phyloP scores from a whole-genome alignment of 257 asterid species.

The Voacanga thouarsii region DNA sequence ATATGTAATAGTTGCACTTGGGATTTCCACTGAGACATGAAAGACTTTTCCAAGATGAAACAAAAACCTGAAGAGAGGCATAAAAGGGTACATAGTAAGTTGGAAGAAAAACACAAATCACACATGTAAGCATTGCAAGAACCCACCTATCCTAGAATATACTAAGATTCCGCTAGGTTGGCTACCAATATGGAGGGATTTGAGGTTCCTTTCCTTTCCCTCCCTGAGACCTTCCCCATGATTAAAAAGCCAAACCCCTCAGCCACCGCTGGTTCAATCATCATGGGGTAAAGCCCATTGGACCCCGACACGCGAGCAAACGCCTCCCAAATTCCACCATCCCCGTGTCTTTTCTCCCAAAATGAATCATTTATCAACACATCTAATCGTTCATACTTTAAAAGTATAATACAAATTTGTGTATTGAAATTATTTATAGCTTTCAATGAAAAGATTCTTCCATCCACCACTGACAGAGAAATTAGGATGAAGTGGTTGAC shows the following conservation, averaged over 20 bases:
- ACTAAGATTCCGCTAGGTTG: slow-evolving; percentile 22
- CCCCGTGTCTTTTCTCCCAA: background rate
- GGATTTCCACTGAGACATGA: slow-evolving; percentile 8
- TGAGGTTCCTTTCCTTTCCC: background rate
- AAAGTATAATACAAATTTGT: no score
- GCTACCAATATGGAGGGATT: slow-evolving; percentile 14
- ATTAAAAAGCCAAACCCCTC: background rate
- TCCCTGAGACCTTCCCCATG: background rate
- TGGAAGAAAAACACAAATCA: background rate
- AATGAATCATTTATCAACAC: background rate
- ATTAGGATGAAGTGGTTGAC: no score
- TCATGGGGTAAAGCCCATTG: slow-evolving; percentile 2
- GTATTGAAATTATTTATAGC: no score
- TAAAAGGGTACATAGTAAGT: slow-evolving; percentile 3
- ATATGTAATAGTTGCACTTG: background rate
- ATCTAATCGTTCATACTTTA: background rate
- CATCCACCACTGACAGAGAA: no score
- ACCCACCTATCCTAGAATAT: slow-evolving; percentile 9
- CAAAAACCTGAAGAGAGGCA: slow-evolving; percentile 2
- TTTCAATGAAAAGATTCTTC: no score
- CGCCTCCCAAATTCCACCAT: background rate
- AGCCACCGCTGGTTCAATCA: slow-evolving; percentile 17
- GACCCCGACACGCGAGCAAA: slow-evolving; percentile 5
- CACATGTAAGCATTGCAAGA: slow-evolving; percentile 1
- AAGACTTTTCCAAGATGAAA: slow-evolving; percentile 4